These are phyloP conservation scores for Penicillium corylophilum DNA, from an alignment of 2,329 filamentous ascomycete genomes.

Conservation along the genomic window DNA sequence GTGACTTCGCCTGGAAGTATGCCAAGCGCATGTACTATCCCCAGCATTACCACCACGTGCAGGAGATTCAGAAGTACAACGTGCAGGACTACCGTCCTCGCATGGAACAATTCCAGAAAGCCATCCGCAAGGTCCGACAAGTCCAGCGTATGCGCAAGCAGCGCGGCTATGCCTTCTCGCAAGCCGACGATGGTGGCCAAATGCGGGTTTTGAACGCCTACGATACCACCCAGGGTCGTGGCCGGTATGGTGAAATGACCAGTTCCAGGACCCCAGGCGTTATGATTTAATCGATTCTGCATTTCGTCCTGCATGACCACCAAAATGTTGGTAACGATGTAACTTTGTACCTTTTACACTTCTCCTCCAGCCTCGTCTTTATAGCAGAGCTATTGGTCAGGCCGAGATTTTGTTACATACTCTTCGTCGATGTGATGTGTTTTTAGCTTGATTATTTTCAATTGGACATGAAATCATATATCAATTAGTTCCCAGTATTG, in stretches of 20 bases:
- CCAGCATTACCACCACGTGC: conserved; percentile 94
- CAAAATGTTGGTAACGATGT: conserved; percentile 17
- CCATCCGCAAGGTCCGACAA: conserved; percentile 95
- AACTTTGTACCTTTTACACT: conserved; percentile 19
- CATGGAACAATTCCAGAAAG: conserved; percentile 99
- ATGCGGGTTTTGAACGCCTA: conserved; percentile 95
- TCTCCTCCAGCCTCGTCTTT: conserved; percentile 7
- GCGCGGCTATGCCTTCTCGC: conserved; percentile 95
- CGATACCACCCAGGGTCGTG: conserved; percentile 89
- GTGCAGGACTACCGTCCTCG: conserved; percentile 97
- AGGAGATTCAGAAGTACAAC: conserved; percentile 99
- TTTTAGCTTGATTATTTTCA: conserved; percentile 16
- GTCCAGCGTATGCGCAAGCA: conserved; percentile 99
- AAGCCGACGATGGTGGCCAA: conserved; percentile 88
- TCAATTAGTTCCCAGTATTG: neutral
- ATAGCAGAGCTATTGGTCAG: conserved; percentile 15
- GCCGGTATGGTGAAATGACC: conserved; percentile 93
- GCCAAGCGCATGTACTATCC: conserved; percentile 95
- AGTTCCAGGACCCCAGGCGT: conserved; percentile 50
- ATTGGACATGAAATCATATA: conserved; percentile 16
- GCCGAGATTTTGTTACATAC: conserved; percentile 19
- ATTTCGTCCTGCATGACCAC: conserved; percentile 15
- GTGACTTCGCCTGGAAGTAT: conserved; percentile 97
- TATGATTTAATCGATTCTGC: conserved; percentile 19
- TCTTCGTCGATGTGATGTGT: conserved; percentile 16